Base-by-base conservation (phyloP, 768 basidiomycete genomes). In the Rhodotorula graminis region DNA sequence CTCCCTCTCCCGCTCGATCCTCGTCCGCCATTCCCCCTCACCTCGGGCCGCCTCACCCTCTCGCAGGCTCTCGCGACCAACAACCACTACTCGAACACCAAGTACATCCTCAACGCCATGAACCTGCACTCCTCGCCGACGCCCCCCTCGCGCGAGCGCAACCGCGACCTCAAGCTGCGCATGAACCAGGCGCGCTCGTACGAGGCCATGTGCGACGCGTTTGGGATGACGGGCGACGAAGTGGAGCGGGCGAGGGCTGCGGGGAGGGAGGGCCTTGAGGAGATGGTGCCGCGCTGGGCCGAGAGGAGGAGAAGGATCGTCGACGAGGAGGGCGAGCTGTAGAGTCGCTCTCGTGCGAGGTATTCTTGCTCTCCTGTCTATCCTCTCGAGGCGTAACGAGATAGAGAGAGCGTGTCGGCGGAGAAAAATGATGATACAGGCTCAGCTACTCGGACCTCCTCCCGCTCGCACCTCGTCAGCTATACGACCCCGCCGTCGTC, bases 21-120 rank as follows among this genome's bases (percentile, higher is more conserved):
- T 37, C 37, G 37, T 37, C 37, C 37, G 5, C 9, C 37, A 5
- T 9, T 37, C 37, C 5, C 37, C 37, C 5, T 9, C 9, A 4
- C 9, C 37, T 37, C 37, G 37, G 9, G 9, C 9, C 37, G 9
- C 37, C 37, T 37, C 37, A 9, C 37, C 37, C 37, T 4, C 37
- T 37, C 37, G 44, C 42, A 73, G 72, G 78, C 69, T 4, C 50
- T 77, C 56, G 62, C 73, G 27, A 71, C 64, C 0, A 23, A 40
- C 56, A 78, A 79, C 64, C 65, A 65, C 55, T 79, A 67, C 68
- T 18, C 31, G 40, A 79, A 79, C 60, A 71, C 68, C 16, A 79
- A 79, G 42, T 79, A 79, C 73, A 61, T 69, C 60, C 64, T 78
- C n/a, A 76, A 76, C 67, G 69, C 76, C 8, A 44, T 76, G 21